Evolutionary conservation across 305 asterid genomes (phyloP), one percentile per base, ranked within the genome.

Genomic region (Fraxinus dipetala): DNA sequence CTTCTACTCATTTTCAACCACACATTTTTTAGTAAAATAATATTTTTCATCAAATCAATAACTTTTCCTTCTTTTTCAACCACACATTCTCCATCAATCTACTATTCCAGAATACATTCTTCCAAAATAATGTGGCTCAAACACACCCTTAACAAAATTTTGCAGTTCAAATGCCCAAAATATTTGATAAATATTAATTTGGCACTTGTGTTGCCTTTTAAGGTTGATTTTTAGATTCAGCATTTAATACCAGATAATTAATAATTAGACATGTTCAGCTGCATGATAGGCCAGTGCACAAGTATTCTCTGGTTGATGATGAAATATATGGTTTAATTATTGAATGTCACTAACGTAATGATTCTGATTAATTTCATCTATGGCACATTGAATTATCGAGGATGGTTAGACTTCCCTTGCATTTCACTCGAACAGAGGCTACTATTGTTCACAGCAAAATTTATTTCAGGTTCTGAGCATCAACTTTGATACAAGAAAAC

Each of bases 311-410:
- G 4, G 6, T 5, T n/a, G 0, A 6, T 56, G 67, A 56, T 56
- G 28, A 56, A 56, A 14, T 56, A 20, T 59, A 0, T 7, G 31
- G 70, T 6, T 61, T 22, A 18, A 20, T 61, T 61, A 2, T 61
- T 61, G 70, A 8, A 61, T 20, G 70, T 2, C 30, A 20, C 14
- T 16, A 61, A 20, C 2, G 14, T 22, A 20, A 22, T 22, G 11
- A 18, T 61, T 61, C 30, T 61, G 70, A 61, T 61, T 20, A 61
- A 61, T 61, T 61, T 61, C 2, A 61, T 7, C 5, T 24, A 24
- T 24, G n/a, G 34, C 13, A 63, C 0, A 61, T 63, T 91, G 97
- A 92, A 97, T 97, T 92, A 94, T 93, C 87, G 83, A 91, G 95
- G 95, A 13, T 1, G 4, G 70, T 61, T 61, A 61, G 5, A 7